phyloP scores from a whole-genome alignment of 176 grass and related monocot genomes.

The Coix lacrymajobi region DNA sequence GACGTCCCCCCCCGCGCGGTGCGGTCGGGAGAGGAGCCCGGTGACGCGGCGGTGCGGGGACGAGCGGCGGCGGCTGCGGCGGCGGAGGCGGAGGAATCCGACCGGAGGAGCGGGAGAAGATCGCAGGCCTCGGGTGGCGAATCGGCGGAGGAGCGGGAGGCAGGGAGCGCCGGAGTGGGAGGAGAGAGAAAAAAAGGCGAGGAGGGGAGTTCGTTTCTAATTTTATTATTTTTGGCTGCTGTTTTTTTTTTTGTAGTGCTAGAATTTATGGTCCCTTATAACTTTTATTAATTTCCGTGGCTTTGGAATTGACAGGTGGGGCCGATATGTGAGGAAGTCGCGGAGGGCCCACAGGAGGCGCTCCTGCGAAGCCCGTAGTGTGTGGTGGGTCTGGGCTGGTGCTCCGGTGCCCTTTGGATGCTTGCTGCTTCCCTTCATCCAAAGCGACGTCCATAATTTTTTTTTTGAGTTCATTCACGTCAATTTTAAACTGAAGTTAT shows the following conservation, averaged over 20 bases:
- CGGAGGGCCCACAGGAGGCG: slow-evolving; percentile 17
- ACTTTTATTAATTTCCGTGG: background rate
- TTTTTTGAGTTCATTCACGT: background rate
- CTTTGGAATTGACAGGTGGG: background rate
- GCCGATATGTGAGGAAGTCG: slow-evolving; percentile 3
- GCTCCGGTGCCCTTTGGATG: background rate
- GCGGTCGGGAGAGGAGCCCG: background rate
- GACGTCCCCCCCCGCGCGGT: background rate
- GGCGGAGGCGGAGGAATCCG: background rate
- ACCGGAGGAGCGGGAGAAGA: background rate
- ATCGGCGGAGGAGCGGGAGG: background rate
- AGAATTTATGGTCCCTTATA: background rate
- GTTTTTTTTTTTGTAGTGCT: background rate
- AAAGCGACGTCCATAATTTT: background rate
- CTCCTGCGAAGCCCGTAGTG: background rate
- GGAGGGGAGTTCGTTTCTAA: background rate
- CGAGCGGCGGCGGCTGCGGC: too few species aligned
- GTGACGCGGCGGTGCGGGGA: background rate
- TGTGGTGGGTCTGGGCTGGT: background rate
- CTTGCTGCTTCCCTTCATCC: background rate
- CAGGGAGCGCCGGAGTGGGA: slow-evolving; percentile 26
- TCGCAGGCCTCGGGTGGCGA: background rate
- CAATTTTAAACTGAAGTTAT: background rate
- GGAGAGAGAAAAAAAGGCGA: background rate
- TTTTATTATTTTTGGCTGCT: slow-evolving; percentile 16